Conservation (phyloP, 441 rosid genomes). For the Pelargonium citronellum region DNA sequence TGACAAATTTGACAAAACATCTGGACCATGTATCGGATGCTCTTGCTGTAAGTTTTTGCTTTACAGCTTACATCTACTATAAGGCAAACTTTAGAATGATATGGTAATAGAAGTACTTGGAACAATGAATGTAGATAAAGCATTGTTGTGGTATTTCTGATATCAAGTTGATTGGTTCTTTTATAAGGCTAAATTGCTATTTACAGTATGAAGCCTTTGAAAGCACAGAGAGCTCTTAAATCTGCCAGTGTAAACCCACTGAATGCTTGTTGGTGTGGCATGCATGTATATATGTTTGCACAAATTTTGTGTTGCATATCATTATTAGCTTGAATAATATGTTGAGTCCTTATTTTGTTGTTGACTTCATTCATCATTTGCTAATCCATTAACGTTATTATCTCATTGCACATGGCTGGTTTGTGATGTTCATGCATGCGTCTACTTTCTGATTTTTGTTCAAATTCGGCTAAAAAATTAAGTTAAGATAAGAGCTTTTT, state of each 20-base stretch:
- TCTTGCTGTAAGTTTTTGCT: constrained; percentile 50
- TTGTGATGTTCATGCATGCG: not conserved
- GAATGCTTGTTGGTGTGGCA: not conserved
- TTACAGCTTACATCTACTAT: constrained; percentile 8
- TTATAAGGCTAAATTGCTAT: not conserved
- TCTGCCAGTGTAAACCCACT: not conserved
- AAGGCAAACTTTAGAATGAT: not conserved
- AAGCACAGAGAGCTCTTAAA: not conserved
- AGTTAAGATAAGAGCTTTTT: not conserved
- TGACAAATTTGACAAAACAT: constrained; percentile 70
- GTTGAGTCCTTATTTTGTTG: not conserved
- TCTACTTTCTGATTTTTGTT: not conserved
- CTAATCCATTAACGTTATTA: not conserved
- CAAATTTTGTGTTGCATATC: not conserved
- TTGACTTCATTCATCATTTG: not conserved
- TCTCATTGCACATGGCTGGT: not conserved
- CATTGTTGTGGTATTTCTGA: not conserved
- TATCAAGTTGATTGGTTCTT: not conserved
- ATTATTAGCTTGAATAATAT: not conserved
- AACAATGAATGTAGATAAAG: not conserved
- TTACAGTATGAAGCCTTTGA: not conserved
- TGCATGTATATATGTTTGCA: not conserved
- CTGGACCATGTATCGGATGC: constrained; percentile 72
- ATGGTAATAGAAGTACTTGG: not conserved
- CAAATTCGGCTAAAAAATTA: not conserved